These are phyloP conservation scores for Ambrosia trifida DNA, from an alignment of 129 eudicot species.

Conservation along the genomic window DNA sequence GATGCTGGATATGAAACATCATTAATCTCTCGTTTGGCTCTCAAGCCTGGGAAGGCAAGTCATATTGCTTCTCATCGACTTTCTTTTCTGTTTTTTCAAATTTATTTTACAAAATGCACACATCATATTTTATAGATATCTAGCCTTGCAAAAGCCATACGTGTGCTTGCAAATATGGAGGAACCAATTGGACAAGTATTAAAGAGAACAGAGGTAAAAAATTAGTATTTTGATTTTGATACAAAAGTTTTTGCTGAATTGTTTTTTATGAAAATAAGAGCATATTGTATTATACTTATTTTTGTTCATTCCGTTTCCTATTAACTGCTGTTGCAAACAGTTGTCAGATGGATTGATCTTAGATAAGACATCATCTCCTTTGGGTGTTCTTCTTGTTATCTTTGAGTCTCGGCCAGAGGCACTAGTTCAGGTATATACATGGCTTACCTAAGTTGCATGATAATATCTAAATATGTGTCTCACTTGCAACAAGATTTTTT, in stretches of 20 bases:
- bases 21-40: conserved; percentile 69
- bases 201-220: conserved; percentile 79
- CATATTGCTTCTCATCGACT: conserved; percentile 11
- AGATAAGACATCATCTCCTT: conserved; percentile 84
- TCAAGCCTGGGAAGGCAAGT: conserved; percentile 83
- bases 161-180: conserved; percentile 91
- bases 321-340: conserved; percentile 42
- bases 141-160: conserved; percentile 83
- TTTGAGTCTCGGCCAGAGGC: conserved; percentile 99
- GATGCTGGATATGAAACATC: conserved; percentile 79
- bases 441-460: background rate
- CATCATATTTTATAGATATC: conserved; percentile 42
- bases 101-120: background rate
- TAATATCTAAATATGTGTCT: background rate
- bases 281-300: background rate
- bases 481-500: background rate
- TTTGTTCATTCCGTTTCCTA: background rate
- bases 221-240: background rate
- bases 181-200: conserved; percentile 87
- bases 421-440: conserved; percentile 72
- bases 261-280: background rate
- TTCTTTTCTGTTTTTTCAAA: background rate
- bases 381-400: conserved; percentile 93
- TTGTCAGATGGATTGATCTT: conserved; percentile 82
- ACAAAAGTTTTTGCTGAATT: background rate